Evolutionary conservation across 441 rosid genomes (phyloP).

Genomic region (Brassica hybrid): DNA sequence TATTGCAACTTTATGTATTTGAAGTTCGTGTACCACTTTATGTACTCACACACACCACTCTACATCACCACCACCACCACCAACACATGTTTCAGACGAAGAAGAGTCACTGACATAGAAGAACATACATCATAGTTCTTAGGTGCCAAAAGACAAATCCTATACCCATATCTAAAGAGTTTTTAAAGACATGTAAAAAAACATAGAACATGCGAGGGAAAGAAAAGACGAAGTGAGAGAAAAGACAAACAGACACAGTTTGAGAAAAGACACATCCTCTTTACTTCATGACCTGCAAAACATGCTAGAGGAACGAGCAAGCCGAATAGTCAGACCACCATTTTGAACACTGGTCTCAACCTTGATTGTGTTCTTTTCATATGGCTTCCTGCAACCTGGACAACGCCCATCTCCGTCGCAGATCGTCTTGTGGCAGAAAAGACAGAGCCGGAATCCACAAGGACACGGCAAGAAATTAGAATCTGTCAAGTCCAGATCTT

Average conservation of each 20-base stretch:
- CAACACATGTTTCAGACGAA: constrained; percentile 60
- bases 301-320: constrained; percentile 85
- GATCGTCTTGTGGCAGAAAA: constrained; percentile 94
- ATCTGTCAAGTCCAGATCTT: constrained; percentile 89
- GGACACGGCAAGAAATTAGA: constrained; percentile 81
- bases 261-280: constrained; percentile 33
- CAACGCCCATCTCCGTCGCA: constrained; percentile 91
- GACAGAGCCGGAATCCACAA: constrained; percentile 80
- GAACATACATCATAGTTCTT: constrained; percentile 53
- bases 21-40: constrained; percentile 58
- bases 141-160: constrained; percentile 59
- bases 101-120: constrained; percentile 56
- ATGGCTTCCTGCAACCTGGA: constrained; percentile 92
- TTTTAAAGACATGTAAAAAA: constrained; percentile 49
- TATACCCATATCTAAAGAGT: constrained; percentile 56
- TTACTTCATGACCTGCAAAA: constrained; percentile 63
- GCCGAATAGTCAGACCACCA: constrained; percentile 60
- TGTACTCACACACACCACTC: constrained; percentile 76
- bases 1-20: constrained; percentile 55
- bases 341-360: constrained; percentile 61
- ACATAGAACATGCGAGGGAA: constrained; percentile 40
- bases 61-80: constrained; percentile 57
- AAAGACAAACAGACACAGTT: constrained; percentile 48
- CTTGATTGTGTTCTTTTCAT: constrained; percentile 55
- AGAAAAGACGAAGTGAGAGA: no score